Base-by-base conservation (phyloP, 1,139 yeast genomes). In the Taiozyma sp. region DNA sequence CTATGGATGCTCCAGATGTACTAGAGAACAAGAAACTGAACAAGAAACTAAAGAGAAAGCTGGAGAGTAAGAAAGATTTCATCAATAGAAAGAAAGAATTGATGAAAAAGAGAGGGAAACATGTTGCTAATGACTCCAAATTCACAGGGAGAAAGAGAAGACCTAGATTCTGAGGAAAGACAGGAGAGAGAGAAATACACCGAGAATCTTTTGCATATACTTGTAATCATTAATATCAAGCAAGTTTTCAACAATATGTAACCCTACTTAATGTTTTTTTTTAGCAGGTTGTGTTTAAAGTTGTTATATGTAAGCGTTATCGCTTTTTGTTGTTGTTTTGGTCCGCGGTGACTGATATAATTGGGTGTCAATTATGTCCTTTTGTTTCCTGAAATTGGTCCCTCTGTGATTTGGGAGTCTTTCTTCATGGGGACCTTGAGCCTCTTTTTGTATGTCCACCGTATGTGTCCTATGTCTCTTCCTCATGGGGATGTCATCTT, bases 121-220 rank as follows among this genome's bases (percentile, higher is more conserved):
- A 72, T 44, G 97, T 91, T 16, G 97, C 98, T 3, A 77, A 77
- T 56, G 99, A 93, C 67, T 87, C 96, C 51, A 89, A 86, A 67
- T 93, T 85, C 69, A 88, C 98, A 3, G 99, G 95, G 44, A 81
- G 99, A 71, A 86, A 86, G 76, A 85, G 99, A 79, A 81, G 87
- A 60, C 83, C 95, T 24, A 77, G 88, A 61, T 93, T 93, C 68
- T 91, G 66, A 56, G 10, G 10, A 8, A 3, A 35, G 11, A 35
- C 19, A 30, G 9, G n/a, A 19, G 19, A 13, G 16, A 14, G 34
- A 6, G 34, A 13, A 5, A 30, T 11, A 13, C 16, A 10, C 19
- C 19, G 4, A 30, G 34, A n/a, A 30, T 30, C 34, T 32, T 32
- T 32, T 32, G 35, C 35, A 32, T 32, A 32, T 32, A 32, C 19